phyloP scores from a whole-genome alignment of 208 protist species.

The Leishmania gerbilli region DNA sequence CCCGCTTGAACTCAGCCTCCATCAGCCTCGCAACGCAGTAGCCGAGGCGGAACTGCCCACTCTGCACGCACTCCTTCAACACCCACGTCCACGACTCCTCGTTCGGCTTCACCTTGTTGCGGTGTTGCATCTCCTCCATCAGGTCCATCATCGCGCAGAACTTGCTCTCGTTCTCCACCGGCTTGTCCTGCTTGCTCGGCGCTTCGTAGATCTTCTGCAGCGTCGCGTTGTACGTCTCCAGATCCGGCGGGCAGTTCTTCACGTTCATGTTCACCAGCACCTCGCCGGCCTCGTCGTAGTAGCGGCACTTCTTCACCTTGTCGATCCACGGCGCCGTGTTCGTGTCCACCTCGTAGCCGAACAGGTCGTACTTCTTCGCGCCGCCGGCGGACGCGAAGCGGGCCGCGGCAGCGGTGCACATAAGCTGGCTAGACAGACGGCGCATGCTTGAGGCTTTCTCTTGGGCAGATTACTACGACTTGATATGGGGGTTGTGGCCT shows the following conservation, averaged over 20 bases:
- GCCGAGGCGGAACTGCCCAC: slow-evolving; percentile 83
- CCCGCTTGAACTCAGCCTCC: slow-evolving; percentile 82
- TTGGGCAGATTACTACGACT: background rate
- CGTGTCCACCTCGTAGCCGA: slow-evolving; percentile 88
- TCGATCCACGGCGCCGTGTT: slow-evolving; percentile 86
- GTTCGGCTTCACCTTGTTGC: slow-evolving; percentile 88
- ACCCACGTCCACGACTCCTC: slow-evolving; percentile 87
- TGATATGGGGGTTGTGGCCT: background rate
- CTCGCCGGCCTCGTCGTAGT: slow-evolving; percentile 90
- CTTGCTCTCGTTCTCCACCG: slow-evolving; percentile 84
- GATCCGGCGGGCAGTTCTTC: slow-evolving; percentile 89
- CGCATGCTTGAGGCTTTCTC: slow-evolving; percentile 45
- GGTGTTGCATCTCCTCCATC: slow-evolving; percentile 89
- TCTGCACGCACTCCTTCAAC: slow-evolving; percentile 85
- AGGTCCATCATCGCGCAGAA: slow-evolving; percentile 92
- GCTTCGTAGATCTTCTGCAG: slow-evolving; percentile 84
- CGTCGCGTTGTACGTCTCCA: slow-evolving; percentile 87
- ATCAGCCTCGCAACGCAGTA: slow-evolving; percentile 78
- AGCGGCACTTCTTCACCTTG: slow-evolving; percentile 81
- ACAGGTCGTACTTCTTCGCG: slow-evolving; percentile 86
- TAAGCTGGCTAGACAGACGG: slow-evolving; percentile 59
- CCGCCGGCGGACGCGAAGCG: slow-evolving; percentile 46
- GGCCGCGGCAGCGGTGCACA: slow-evolving; percentile 57
- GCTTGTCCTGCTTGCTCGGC: slow-evolving; percentile 65
- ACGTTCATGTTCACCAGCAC: slow-evolving; percentile 90